Evolutionary conservation across 257 asterid genomes (phyloP), one percentile per base, ranked within the genome.

Genomic region (Eucommia ulmoides): DNA sequence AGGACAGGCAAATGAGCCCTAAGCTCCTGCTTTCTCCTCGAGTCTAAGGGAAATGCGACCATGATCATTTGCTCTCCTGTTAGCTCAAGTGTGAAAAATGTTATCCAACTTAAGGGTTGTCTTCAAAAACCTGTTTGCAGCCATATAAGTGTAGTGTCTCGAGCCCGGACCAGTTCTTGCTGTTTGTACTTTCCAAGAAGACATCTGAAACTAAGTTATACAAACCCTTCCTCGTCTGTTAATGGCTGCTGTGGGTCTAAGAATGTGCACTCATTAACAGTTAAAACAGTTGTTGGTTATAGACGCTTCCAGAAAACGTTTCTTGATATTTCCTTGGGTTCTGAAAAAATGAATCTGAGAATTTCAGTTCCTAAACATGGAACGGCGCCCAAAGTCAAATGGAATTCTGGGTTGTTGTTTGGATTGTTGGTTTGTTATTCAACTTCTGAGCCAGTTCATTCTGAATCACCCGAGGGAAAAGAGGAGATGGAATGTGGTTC

Each of bases 381-480:
- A 22, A 67, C 56, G 54, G 20, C 62, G 41, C 61, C 78, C 45
- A 57, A 49, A 56, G 24, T 66, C 53, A 65, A 59, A 41, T 61
- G 57, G 24, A 69, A 53, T 20, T 69, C 76, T 52, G 80, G 77
- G 45, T 58, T 76, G 51, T 55, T 66, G 45, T 52, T 75, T 62
- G 91, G 88, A 20, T 67, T 73, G 18, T 50, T 89, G 68, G 75
- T 78, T 48, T 80, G 93, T 55, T 73, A 63, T 79, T 78, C 93
- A 49, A 65, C 76, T 45, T 63, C 75, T 24, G 73, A 67, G 58
- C 71, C 79, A 35, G 80, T 82, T 45, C 65, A 69, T 68, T 88
- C 94, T 10, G 85, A 83, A 45, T 65, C 79, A 11, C 62, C 62
- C 11, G 83, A 64, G 45, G 68, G 60, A 42, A 68, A 67, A 48